Evolutionary conservation across 2,329 filamentous ascomycete genomes (phyloP).

Genomic region (Xylariaceae sp.): DNA sequence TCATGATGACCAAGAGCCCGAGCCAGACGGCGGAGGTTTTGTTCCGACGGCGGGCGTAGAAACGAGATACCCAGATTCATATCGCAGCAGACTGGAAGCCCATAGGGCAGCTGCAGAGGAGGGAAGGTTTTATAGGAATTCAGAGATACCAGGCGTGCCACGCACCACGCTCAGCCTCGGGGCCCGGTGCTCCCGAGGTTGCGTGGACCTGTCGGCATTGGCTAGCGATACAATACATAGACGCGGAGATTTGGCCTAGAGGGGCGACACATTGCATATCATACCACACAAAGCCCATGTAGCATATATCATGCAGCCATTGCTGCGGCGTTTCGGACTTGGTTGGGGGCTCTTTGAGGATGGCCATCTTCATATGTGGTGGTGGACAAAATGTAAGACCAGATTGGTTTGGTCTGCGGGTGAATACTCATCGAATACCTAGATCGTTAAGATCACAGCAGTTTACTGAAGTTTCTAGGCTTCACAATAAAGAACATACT

Average conservation of each 20-base stretch:
- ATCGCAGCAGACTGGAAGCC: too few species aligned
- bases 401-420: too few species aligned
- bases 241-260: too few species aligned
- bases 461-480: too few species aligned
- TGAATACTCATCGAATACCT: too few species aligned
- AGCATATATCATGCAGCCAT: background rate
- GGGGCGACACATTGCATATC: too few species aligned
- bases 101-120: background rate
- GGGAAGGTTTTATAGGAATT: background rate
- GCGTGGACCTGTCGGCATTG: too few species aligned
- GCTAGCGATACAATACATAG: background rate
- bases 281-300: background rate
- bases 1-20: conserved; percentile 31
- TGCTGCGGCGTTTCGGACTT: background rate
- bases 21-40: conserved; percentile 27
- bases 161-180: background rate
- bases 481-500: too few species aligned
- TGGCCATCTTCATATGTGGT: background rate
- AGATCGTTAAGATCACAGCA: too few species aligned
- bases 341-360: background rate
- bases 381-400: too few species aligned
- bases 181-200: conserved; percentile 10
- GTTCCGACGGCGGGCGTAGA: conserved; percentile 17
- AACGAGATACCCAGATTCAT: too few species aligned
- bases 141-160: background rate